Evolutionary conservation across 306 rosid species (phyloP), one percentile per base, ranked within the genome.

Genomic region (Coriaria nepalensis): DNA sequence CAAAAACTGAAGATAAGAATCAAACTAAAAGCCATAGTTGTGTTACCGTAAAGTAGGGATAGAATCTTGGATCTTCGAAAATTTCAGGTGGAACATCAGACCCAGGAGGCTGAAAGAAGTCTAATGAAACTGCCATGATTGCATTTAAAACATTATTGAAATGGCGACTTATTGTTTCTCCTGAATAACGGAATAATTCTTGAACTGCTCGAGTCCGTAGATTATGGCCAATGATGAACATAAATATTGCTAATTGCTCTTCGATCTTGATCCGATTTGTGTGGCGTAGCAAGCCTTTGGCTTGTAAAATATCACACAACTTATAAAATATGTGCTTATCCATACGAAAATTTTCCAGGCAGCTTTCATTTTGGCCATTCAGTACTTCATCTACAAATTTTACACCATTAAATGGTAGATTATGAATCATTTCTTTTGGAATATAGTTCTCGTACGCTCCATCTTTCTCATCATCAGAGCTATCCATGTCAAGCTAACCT

Each of bases 21-120:
- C 53, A 64, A 59, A 58, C 52, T 45, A 40, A 35, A 59, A 37
- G 43, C 45, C 42, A 47, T 48, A 8, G 11, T 9, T 41, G 62
- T n/a, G n/a, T n/a, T n/a, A 87, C 96, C 83, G 82, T 80, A 63
- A 87, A 87, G 69, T 82, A 82, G 44, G 94, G 94, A 68, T 74
- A 75, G 65, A 82, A 87, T 68, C 94, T 77, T 47, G 86, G 75
- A 73, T 87, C 82, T 54, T 64, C 67, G 14, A 46, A 55, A 52
- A 87, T 71, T 68, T 77, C 69, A 6, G 73, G 44, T 35, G 86
- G 81, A 63, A 79, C 62, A 45, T 65, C 76, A 8, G 70, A 58
- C 8, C 70, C 72, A 10, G 86, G 82, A 52, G 92, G 78, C 73
- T 59, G 79, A 65, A 87, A 82, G 52, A 73, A 83, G 49, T 82